Percentiles rank a stretch among this genome's conserved stretches.
These are phyloP conservation scores for Pythium phragmiticola DNA, from an alignment of 352 stramenopile genomes.

Conservation along the genomic window DNA sequence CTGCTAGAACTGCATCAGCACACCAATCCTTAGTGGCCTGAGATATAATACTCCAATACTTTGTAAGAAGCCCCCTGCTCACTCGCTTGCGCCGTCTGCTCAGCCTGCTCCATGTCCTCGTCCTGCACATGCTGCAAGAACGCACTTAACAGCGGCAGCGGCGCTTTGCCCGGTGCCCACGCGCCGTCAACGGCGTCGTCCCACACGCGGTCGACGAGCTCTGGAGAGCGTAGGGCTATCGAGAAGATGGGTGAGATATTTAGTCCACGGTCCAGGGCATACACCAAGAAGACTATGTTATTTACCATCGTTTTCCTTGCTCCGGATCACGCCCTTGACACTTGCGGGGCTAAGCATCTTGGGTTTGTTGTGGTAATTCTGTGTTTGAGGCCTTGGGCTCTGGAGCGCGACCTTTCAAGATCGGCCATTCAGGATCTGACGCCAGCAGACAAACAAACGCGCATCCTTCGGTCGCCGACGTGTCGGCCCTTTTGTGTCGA, in stretches of 20 bases:
- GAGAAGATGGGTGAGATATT: neutral
- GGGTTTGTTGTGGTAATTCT: neutral
- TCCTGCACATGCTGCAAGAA: conserved; percentile 62
- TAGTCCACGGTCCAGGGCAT: neutral
- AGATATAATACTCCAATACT: neutral
- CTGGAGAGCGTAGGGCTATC: conserved; percentile 30
- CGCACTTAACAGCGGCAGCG: conserved; percentile 50
- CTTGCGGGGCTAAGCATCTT: conserved; percentile 35
- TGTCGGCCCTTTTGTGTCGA: no score
- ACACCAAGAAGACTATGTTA: no score
- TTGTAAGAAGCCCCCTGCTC: conserved; percentile 4
- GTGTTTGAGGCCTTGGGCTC: neutral
- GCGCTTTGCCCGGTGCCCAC: conserved; percentile 60
- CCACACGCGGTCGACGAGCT: conserved; percentile 59
- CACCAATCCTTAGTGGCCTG: neutral
- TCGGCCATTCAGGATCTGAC: neutral
- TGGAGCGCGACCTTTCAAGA: conserved; percentile 20
- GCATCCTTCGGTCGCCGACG: no score
- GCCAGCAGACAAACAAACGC: no score
- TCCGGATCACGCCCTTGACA: conserved; percentile 32
- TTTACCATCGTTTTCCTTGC: conserved; percentile 28
- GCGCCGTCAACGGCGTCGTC: conserved; percentile 59
- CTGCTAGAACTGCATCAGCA: conserved; percentile 39
- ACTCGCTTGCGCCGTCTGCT: conserved; percentile 52
- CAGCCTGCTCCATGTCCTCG: conserved; percentile 46